Conservation (phyloP, 2,329 filamentous ascomycete genomes). For the Microdochium trichocladiopsis region DNA sequence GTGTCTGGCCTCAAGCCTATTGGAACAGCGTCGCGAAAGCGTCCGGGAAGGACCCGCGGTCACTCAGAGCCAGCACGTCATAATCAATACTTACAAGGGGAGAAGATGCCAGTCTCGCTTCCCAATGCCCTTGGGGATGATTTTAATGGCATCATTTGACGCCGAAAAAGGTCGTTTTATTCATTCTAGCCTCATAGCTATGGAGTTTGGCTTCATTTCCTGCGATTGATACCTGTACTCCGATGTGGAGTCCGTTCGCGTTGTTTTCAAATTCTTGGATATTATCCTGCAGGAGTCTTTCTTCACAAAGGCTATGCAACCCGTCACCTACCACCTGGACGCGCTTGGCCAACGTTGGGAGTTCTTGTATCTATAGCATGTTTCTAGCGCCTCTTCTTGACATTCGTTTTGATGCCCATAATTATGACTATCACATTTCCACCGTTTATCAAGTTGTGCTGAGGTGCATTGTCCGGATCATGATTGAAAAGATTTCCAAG, state of each 20-base stretch:
- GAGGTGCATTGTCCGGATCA: too few species aligned
- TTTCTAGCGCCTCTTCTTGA: background rate
- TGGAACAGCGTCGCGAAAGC: slow-evolving; percentile 52
- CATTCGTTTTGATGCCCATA: background rate
- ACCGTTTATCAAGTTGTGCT: background rate
- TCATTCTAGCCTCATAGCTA: slow-evolving; percentile 4
- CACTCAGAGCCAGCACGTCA: background rate
- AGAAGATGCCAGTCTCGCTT: background rate
- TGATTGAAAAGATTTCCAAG: too few species aligned
- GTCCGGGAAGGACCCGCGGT: slow-evolving; percentile 23
- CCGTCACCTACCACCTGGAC: background rate
- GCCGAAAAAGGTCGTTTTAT: slow-evolving; percentile 6
- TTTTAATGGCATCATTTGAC: background rate
- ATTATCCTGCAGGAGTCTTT: background rate
- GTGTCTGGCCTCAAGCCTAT: slow-evolving; percentile 54
- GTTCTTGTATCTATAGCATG: background rate
- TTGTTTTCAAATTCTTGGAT: background rate
- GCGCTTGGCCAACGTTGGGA: background rate
- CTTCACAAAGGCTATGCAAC: background rate
- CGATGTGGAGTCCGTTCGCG: background rate
- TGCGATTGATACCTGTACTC: background rate
- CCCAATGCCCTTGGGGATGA: background rate
- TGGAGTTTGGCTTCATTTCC: slow-evolving; percentile 3
- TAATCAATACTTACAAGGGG: background rate
- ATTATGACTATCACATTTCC: background rate